Percentiles rank a stretch among this genome's conserved stretches.
phyloP scores from a whole-genome alignment of 2,329 filamentous ascomycete species.

The Neurospora crassa region DNA sequence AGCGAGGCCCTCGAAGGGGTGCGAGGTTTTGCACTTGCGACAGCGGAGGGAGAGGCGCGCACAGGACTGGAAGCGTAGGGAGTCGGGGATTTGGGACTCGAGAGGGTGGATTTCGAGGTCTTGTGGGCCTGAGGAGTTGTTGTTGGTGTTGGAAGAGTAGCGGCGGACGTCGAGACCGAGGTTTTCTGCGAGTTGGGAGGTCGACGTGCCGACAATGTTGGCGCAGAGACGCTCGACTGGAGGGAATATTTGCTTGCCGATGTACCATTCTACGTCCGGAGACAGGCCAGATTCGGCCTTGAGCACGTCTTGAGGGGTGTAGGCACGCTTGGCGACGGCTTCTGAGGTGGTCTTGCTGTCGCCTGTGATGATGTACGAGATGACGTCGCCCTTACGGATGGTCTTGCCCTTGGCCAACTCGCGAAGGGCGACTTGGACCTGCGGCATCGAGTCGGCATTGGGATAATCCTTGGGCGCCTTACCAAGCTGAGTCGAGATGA shows the following conservation, averaged over 20 bases:
- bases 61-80: conserved; percentile 78
- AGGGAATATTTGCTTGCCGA: conserved; percentile 96
- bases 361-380: conserved; percentile 87
- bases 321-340: conserved; percentile 77
- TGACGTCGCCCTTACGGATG: conserved; percentile 88
- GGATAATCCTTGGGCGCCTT: conserved; percentile 91
- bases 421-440: conserved; percentile 88
- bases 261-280: conserved; percentile 94
- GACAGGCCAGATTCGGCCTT: conserved; percentile 66
- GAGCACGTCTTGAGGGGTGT: conserved; percentile 73
- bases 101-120: conserved; percentile 77
- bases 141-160: conserved; percentile 45
- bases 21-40: conserved; percentile 63
- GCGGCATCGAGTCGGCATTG: conserved; percentile 89
- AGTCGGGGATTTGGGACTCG: conserved; percentile 88
- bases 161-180: conserved; percentile 84
- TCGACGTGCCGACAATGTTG: conserved; percentile 87
- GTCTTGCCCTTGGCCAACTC: conserved; percentile 80
- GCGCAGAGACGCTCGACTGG: conserved; percentile 96
- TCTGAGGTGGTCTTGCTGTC: conserved; percentile 54
- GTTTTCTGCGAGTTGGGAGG: conserved; percentile 81
- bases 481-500: conserved; percentile 95
- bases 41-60: conserved; percentile 69
- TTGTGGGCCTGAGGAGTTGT: conserved; percentile 39
- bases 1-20: conserved; percentile 68